These are phyloP conservation scores for Quercus alba DNA, from an alignment of 306 rosid species.

Conservation along the genomic window DNA sequence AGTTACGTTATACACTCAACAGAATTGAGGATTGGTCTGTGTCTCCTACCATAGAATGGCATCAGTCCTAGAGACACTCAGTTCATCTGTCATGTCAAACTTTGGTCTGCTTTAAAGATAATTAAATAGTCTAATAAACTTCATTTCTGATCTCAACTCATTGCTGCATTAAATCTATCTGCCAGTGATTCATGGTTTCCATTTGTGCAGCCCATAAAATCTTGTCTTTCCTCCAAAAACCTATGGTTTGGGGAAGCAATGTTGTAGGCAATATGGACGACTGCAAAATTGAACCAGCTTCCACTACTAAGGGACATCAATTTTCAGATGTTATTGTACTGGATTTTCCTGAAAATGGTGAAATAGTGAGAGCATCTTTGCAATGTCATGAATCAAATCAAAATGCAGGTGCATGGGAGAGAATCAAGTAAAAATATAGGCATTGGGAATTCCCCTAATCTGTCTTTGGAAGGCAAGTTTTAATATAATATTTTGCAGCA, in stretches of 20 bases:
- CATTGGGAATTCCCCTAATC: slow-evolving; percentile 15
- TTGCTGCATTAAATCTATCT: slow-evolving; percentile 9
- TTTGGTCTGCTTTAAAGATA: background rate
- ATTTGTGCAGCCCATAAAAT: slow-evolving; percentile 67
- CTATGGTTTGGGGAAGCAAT: slow-evolving; percentile 28
- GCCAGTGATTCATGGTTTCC: slow-evolving; percentile 19
- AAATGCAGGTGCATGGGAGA: background rate
- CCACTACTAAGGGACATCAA: slow-evolving; percentile 23
- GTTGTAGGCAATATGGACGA: slow-evolving; percentile 26
- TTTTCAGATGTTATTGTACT: slow-evolving; percentile 19
- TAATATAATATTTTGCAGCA: slow-evolving; percentile 38
- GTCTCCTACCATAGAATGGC: background rate
- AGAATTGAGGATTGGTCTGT: background rate
- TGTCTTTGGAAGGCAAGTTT: slow-evolving; percentile 44
- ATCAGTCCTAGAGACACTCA: background rate
- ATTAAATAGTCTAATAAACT: background rate
- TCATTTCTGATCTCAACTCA: slow-evolving; percentile 14
- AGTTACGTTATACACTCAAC: background rate
- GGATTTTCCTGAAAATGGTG: slow-evolving; percentile 32
- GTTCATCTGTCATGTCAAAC: background rate
- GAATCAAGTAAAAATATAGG: slow-evolving; percentile 22
- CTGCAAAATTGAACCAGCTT: slow-evolving; percentile 17
- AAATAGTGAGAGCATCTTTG: slow-evolving; percentile 1
- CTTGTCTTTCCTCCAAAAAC: slow-evolving; percentile 64
- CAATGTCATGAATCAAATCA: slow-evolving; percentile 20